Evolutionary conservation across 768 basidiomycete species (phyloP).

Genomic region (Xanthoconium purpureum): DNA sequence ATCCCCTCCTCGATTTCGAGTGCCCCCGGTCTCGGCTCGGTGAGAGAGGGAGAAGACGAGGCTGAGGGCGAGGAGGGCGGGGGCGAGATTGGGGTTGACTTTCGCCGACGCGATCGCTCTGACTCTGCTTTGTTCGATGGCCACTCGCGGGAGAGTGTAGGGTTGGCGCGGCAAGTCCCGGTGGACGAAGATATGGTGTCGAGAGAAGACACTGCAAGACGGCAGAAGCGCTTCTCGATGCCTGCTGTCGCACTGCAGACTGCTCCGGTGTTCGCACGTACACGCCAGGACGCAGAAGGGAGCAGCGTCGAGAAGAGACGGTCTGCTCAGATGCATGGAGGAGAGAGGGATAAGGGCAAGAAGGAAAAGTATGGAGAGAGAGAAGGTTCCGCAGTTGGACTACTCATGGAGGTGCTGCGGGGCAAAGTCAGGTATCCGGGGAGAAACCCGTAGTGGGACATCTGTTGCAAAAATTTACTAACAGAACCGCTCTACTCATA

Average conservation of each 20-base stretch:
- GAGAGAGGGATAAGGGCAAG: conserved; percentile 24
- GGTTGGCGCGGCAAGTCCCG: not conserved
- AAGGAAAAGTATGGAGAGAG: conserved; percentile 19
- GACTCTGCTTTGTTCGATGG: not conserved
- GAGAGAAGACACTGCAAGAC: conserved; percentile 59
- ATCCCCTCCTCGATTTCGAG: conserved; percentile 32
- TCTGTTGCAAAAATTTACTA: not conserved
- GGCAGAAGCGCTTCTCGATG: conserved; percentile 69
- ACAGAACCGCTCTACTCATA: not conserved
- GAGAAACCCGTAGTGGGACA: conserved; percentile 7
- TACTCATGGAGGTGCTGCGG: conserved; percentile 31
- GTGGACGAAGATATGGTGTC: conserved; percentile 19
- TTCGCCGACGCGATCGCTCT: not conserved
- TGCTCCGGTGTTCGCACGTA: conserved; percentile 63
- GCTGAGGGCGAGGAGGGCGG: not conserved
- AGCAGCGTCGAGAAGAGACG: conserved; percentile 35
- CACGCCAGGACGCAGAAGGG: conserved; percentile 26
- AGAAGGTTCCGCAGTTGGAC: conserved; percentile 28
- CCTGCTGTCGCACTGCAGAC: conserved; percentile 77
- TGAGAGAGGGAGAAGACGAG: conserved; percentile 21
- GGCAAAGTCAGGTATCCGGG: conserved; percentile 26
- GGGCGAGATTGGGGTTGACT: not conserved
- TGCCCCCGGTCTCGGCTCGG: conserved; percentile 22
- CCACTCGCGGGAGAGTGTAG: conserved; percentile 5
- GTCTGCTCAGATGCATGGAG: conserved; percentile 59